Conservation (phyloP, 495 filamentous ascomycete species). For the Hyaloscypha hepaticicola region DNA sequence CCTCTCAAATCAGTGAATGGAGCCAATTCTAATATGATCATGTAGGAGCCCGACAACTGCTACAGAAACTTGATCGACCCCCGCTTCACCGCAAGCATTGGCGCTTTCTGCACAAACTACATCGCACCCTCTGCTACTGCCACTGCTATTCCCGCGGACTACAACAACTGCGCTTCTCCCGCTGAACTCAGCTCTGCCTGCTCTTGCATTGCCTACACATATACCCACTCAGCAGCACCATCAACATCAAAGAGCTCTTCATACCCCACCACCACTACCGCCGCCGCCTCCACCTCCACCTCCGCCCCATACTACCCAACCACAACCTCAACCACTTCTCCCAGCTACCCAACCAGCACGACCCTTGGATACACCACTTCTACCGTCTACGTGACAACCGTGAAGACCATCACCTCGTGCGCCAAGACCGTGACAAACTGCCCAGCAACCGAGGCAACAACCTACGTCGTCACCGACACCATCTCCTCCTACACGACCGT, state of each 20-base stretch:
- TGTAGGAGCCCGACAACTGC: slow-evolving; percentile 35
- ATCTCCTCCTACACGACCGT: neutral
- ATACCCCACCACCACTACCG: slow-evolving; percentile 2
- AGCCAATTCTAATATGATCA: neutral
- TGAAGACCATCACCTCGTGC: slow-evolving; percentile 57
- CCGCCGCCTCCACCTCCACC: slow-evolving; percentile 5
- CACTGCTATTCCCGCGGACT: slow-evolving; percentile 32
- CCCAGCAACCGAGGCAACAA: slow-evolving; percentile 54
- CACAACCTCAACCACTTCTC: neutral
- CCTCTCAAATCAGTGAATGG: neutral
- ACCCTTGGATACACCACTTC: slow-evolving; percentile 44
- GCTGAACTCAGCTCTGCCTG: slow-evolving; percentile 37
- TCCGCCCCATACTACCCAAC: neutral
- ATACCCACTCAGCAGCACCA: slow-evolving; percentile 18
- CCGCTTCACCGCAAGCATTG: slow-evolving; percentile 26
- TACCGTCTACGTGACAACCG: slow-evolving; percentile 56
- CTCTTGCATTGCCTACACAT: slow-evolving; percentile 39
- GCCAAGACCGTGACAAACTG: slow-evolving; percentile 56
- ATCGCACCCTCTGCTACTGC: slow-evolving; percentile 31
- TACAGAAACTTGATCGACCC: slow-evolving; percentile 34
- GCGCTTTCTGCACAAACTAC: slow-evolving; percentile 33
- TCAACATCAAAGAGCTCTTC: slow-evolving; percentile 7
- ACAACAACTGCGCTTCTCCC: slow-evolving; percentile 32
- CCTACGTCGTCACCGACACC: slow-evolving; percentile 51
- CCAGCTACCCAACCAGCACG: neutral